Evolutionary conservation across 768 basidiomycete species (phyloP), one percentile per base, ranked within the genome.

Genomic region (Imleria badia): DNA sequence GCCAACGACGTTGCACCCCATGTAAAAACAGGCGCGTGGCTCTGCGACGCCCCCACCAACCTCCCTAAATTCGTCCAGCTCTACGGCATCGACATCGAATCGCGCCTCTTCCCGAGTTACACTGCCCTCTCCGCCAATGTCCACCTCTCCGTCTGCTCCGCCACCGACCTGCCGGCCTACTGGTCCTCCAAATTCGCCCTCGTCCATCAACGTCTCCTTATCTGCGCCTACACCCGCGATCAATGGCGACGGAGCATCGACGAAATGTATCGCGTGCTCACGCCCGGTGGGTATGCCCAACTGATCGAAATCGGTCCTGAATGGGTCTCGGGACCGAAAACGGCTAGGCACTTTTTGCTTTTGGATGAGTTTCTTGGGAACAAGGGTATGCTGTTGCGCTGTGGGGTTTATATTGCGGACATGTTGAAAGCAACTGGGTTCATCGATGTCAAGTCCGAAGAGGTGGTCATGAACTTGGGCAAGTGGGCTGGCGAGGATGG

Each of bases 111-210:
- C 58, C 67, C 60, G 0, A 40, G 5, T 6, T 59, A 48, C 43
- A 8, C 14, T 3, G 3, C 48, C 12, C 30, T 45, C 39, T 51
- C 48, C 3, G 13, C 55, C 46, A 61, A 58, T 26, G 48, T 68
- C 42, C 66, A 63, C 13, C 58, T 70, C 43, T 60, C 60, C 1
- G 8, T 65, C 22, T 60, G 61, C 19, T 66, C 68, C 36, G 55
- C 62, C 15, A 66, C 64, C 8, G 30, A 54, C 19, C 65, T 74
- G 11, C 72, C 74, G 0, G 35, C 41, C 1, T 64, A 62, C 29
- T 72, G 74, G 73, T 43, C 61, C 3, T 63, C 58, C n/a, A 65
- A 61, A 17, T 75, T 75, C 54, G n/a, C 51, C 3, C 60, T 75
- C 38, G 60, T 74, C 15, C 60, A 72, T 29, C 73, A 75, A 29